phyloP scores from a whole-genome alignment of 1,284 basidiomycete species.

The Fomitopsis pinicola region DNA sequence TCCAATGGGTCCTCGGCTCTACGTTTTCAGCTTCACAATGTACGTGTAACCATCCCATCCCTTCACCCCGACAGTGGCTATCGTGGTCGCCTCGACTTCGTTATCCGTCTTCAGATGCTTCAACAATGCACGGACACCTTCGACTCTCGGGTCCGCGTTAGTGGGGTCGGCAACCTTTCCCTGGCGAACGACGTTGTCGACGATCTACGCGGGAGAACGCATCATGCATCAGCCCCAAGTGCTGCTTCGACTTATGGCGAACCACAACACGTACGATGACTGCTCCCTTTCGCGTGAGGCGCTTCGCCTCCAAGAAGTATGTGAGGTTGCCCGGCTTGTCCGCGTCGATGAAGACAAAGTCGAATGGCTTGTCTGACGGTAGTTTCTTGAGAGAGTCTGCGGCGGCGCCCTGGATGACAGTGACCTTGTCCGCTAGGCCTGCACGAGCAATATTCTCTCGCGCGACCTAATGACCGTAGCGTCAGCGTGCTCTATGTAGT shows the following conservation, averaged over 20 bases:
- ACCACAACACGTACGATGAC: constrained; percentile 41
- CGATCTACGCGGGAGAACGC: constrained; percentile 34
- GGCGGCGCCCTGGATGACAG: constrained; percentile 48
- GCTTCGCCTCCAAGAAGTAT: constrained; percentile 54
- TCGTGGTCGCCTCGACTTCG: constrained; percentile 56
- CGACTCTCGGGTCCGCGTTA: constrained; percentile 31
- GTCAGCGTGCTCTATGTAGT: not conserved
- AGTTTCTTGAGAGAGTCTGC: constrained; percentile 40
- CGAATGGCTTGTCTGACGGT: constrained; percentile 42
- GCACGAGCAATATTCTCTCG: constrained; percentile 46
- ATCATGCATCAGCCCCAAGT: too few relatives aligned
- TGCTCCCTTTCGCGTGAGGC: constrained; percentile 48
- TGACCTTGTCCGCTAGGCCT: constrained; percentile 40
- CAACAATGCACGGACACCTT: constrained; percentile 48
- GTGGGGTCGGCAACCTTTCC: constrained; percentile 43
- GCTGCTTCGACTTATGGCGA: not conserved
- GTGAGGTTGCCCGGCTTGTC: constrained; percentile 47
- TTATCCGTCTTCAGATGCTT: constrained; percentile 44
- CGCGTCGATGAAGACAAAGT: constrained; percentile 61
- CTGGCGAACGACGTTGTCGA: constrained; percentile 58
- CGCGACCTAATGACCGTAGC: constrained; percentile 39
- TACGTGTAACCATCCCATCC: constrained; percentile 62
- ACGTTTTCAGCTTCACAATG: constrained; percentile 29
- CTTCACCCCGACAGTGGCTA: constrained; percentile 58
- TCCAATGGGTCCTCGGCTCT: too few relatives aligned